phyloP scores from a whole-genome alignment of 805 yeast species.

The Ogataea paradorogensis region DNA sequence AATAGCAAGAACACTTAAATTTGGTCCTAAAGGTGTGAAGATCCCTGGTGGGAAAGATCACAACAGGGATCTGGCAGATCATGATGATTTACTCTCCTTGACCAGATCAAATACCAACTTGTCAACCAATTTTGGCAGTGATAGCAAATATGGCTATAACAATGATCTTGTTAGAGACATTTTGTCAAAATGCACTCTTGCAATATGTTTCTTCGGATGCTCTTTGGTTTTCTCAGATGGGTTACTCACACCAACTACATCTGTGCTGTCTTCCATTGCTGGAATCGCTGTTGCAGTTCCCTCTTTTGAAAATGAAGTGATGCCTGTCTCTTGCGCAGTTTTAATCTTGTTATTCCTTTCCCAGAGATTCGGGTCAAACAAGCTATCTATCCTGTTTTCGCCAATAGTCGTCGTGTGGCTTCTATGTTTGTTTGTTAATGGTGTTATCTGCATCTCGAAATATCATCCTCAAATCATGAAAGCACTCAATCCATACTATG shows the following conservation, averaged over 20 bases:
- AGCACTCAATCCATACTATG: slow-evolving; percentile 51
- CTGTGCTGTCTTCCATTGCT: slow-evolving; percentile 54
- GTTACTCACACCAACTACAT: slow-evolving; percentile 60
- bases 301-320: slow-evolving; percentile 36
- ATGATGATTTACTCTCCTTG: slow-evolving; percentile 32
- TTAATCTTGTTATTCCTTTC: slow-evolving; percentile 42
- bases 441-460: slow-evolving; percentile 42
- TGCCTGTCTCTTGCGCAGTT: slow-evolving; percentile 50
- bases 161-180: slow-evolving; percentile 24
- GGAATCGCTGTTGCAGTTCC: slow-evolving; percentile 57
- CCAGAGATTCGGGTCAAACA: slow-evolving; percentile 50
- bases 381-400: slow-evolving; percentile 48
- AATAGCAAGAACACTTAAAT: slow-evolving; percentile 45
- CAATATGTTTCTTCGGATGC: slow-evolving; percentile 51
- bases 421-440: slow-evolving; percentile 41
- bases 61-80: slow-evolving; percentile 15
- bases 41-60: slow-evolving; percentile 35
- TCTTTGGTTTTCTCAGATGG: slow-evolving; percentile 59
- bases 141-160: not conserved
- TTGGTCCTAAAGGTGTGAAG: slow-evolving; percentile 45
- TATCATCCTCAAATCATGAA: slow-evolving; percentile 42
- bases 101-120: slow-evolving; percentile 41
- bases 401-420: slow-evolving; percentile 56
- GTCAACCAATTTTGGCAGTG: slow-evolving; percentile 11
- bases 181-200: slow-evolving; percentile 35